These are phyloP conservation scores for Stemphylium vesicarium DNA, from an alignment of 2,329 filamentous ascomycete genomes.

Conservation along the genomic window DNA sequence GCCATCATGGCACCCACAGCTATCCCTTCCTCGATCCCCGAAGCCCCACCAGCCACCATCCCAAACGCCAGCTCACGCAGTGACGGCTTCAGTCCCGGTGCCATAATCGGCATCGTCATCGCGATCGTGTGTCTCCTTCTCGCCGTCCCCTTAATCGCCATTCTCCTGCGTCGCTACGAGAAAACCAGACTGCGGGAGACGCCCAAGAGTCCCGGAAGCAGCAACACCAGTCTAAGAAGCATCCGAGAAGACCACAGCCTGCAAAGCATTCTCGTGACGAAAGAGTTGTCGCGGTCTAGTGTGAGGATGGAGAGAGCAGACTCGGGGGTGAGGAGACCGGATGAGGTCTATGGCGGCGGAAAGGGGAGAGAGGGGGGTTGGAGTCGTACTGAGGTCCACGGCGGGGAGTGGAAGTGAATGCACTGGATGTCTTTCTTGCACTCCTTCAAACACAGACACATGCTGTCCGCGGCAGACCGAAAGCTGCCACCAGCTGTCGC, in stretches of 20 bases:
- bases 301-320: slow-evolving; percentile 23
- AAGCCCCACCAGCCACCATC: slow-evolving; percentile 18
- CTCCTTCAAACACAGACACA: not conserved
- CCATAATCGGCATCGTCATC: slow-evolving; percentile 34
- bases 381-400: slow-evolving; percentile 26
- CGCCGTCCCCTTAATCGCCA: slow-evolving; percentile 26
- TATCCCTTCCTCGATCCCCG: slow-evolving; percentile 3
- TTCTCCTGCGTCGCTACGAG: slow-evolving; percentile 27
- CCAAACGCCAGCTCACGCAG: not conserved
- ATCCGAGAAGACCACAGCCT: slow-evolving; percentile 26
- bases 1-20: slow-evolving; percentile 3
- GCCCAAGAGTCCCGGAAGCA: slow-evolving; percentile 11
- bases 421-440: not conserved
- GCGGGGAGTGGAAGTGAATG: slow-evolving; percentile 15
- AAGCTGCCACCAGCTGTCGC: not conserved
- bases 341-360: slow-evolving; percentile 14
- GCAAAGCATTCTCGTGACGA: slow-evolving; percentile 32
- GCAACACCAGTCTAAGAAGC: slow-evolving; percentile 16
- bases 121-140: slow-evolving; percentile 26
- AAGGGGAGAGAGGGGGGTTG: slow-evolving; percentile 20
- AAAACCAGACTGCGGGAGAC: slow-evolving; percentile 27
- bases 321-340: slow-evolving; percentile 13
- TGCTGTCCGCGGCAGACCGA: not conserved
- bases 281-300: slow-evolving; percentile 29
- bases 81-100: slow-evolving; percentile 26